Evolutionary conservation across 495 filamentous ascomycete genomes (phyloP).

Genomic region (Melanomma pulvis-pyrius): DNA sequence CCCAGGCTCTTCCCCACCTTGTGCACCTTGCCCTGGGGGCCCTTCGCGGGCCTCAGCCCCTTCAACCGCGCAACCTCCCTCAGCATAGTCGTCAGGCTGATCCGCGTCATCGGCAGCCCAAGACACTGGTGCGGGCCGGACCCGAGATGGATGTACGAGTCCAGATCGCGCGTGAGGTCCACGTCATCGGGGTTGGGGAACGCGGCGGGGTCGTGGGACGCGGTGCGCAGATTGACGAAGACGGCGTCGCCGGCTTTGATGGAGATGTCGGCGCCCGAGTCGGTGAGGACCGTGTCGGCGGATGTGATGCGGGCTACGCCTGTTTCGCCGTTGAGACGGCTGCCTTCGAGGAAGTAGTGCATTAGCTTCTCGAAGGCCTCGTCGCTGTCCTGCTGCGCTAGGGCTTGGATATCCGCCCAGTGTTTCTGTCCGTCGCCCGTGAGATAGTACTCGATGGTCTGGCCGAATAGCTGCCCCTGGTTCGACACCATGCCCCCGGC

Average conservation of each 20-base stretch:
- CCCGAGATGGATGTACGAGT: conserved; percentile 45
- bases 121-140: conserved; percentile 43
- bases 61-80: conserved; percentile 39
- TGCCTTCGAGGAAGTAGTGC: conserved; percentile 48
- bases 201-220: conserved; percentile 37
- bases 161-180: conserved; percentile 36
- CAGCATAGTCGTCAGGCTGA: conserved; percentile 46
- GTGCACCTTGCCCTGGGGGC: conserved; percentile 43
- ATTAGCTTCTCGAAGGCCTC: conserved; percentile 45
- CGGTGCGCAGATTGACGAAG: conserved; percentile 53
- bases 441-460: conserved; percentile 50
- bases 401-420: conserved; percentile 53
- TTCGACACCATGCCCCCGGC: conserved; percentile 51
- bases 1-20: conserved; percentile 36
- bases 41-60: conserved; percentile 38
- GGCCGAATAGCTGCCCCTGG: conserved; percentile 44
- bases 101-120: conserved; percentile 41
- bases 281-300: conserved; percentile 46
- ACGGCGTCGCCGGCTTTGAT: conserved; percentile 54
- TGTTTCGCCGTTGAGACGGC: conserved; percentile 43
- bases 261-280: conserved; percentile 48
- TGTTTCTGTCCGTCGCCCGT: conserved; percentile 50
- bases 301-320: conserved; percentile 37
- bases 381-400: conserved; percentile 49
- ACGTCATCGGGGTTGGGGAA: conserved; percentile 44